These are phyloP conservation scores for Heritiera littoralis DNA, from an alignment of 345 rosid genomes.

Conservation along the genomic window DNA sequence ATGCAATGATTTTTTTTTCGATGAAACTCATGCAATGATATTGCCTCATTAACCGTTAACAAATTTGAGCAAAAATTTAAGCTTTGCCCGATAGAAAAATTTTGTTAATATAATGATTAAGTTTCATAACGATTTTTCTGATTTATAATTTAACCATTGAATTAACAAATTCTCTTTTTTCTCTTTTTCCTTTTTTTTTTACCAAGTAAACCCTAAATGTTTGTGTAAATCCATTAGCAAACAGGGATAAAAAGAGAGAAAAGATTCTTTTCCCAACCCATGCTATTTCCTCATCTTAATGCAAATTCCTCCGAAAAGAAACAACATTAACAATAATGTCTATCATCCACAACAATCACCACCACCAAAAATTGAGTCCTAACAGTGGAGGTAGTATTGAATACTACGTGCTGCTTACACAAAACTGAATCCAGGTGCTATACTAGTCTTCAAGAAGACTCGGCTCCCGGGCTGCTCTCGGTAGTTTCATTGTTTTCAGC, in stretches of 20 bases:
- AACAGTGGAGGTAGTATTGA: not conserved
- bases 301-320: not conserved
- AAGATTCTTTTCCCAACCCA: not conserved
- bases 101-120: no score
- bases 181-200: no score
- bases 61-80: no score
- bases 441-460: constrained; percentile 41
- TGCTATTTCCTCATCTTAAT: not conserved
- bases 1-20: not conserved
- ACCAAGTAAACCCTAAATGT: not conserved
- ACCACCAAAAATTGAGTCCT: constrained; percentile 14
- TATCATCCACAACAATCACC: constrained; percentile 10
- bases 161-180: no score
- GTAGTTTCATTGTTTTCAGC: constrained; percentile 23
- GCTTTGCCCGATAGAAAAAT: no score
- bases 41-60: not conserved
- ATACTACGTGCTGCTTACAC: constrained; percentile 29
- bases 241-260: not conserved
- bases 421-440: constrained; percentile 38
- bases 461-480: constrained; percentile 34
- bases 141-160: no score
- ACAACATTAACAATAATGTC: not conserved
- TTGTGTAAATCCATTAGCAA: not conserved
- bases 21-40: not conserved
- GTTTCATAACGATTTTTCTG: no score